Evolutionary conservation across 2,329 filamentous ascomycete genomes (phyloP).

Genomic region (Microthyrium microscopicum): DNA sequence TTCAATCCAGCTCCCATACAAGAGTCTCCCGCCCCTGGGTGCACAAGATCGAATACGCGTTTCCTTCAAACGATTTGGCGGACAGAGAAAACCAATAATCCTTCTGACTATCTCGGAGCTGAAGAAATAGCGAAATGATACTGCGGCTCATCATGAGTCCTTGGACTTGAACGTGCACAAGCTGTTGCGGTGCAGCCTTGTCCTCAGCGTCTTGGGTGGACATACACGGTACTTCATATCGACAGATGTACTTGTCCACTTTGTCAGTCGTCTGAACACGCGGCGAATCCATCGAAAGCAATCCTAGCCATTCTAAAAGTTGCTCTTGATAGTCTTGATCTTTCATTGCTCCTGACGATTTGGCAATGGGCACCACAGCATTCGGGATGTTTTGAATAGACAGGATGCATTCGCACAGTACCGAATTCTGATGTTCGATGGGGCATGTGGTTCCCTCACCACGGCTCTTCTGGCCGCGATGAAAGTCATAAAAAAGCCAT

Average conservation of each 20-base stretch:
- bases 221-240: constrained; percentile 41
- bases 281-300: constrained; percentile 51
- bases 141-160: too few species aligned
- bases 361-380: not conserved
- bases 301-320: constrained; percentile 57
- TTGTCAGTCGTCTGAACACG: constrained; percentile 39
- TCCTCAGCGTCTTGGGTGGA: constrained; percentile 10
- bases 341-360: not conserved
- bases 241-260: constrained; percentile 52
- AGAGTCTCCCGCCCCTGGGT: constrained; percentile 11
- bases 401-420: not conserved
- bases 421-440: not conserved
- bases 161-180: constrained; percentile 25
- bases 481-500: constrained; percentile 66
- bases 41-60: constrained; percentile 16
- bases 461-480: not conserved
- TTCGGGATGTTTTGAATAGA: not conserved
- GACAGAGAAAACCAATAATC: constrained; percentile 17
- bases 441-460: not conserved
- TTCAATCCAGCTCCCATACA: constrained; percentile 16
- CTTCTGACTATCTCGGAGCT: too few species aligned
- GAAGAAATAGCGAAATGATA: too few species aligned
- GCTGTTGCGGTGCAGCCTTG: constrained; percentile 5
- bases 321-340: constrained; percentile 36
- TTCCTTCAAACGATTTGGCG: constrained; percentile 15